phyloP scores from a whole-genome alignment of 176 grass and related monocot species.

The Zoysia pacifica region DNA sequence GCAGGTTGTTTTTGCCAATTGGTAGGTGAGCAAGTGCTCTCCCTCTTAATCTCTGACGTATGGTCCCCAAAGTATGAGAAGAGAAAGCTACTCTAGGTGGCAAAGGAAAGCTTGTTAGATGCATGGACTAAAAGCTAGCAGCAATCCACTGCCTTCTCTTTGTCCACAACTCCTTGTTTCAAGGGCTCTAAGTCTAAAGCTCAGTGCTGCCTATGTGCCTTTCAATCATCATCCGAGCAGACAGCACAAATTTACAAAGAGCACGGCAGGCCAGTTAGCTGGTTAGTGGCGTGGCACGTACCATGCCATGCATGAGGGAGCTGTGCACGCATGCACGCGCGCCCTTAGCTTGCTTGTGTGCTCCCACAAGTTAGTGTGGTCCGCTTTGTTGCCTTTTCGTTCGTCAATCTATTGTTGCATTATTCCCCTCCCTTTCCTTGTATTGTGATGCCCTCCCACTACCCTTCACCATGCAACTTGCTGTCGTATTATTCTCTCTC shows the following conservation, averaged over 20 bases:
- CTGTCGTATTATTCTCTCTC: neutral
- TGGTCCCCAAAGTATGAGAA: conserved; percentile 37
- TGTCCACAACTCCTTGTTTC: conserved; percentile 38
- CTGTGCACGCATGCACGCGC: neutral
- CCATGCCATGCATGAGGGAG: conserved; percentile 35
- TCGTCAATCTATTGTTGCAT: conserved; percentile 26
- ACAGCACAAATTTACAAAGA: neutral
- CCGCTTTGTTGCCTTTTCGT: conserved; percentile 31
- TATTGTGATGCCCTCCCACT: conserved; percentile 39
- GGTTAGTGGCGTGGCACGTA: neutral
- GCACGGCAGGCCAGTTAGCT: neutral
- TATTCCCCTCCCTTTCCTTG: conserved; percentile 26
- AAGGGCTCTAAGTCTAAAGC: conserved; percentile 23
- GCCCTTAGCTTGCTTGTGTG: neutral
- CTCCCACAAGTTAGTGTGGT: conserved; percentile 33
- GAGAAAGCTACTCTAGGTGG: neutral
- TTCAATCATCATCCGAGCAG: conserved; percentile 9
- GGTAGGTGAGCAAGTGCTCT: conserved; percentile 33
- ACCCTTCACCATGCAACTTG: conserved; percentile 45
- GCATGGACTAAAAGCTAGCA: neutral
- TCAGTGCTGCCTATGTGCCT: neutral
- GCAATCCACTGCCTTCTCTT: conserved; percentile 20
- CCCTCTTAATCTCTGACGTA: neutral
- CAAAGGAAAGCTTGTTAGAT: neutral
- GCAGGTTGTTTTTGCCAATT: neutral